Evolutionary conservation across 441 rosid genomes (phyloP).

Genomic region (Codiaeum variegatum): DNA sequence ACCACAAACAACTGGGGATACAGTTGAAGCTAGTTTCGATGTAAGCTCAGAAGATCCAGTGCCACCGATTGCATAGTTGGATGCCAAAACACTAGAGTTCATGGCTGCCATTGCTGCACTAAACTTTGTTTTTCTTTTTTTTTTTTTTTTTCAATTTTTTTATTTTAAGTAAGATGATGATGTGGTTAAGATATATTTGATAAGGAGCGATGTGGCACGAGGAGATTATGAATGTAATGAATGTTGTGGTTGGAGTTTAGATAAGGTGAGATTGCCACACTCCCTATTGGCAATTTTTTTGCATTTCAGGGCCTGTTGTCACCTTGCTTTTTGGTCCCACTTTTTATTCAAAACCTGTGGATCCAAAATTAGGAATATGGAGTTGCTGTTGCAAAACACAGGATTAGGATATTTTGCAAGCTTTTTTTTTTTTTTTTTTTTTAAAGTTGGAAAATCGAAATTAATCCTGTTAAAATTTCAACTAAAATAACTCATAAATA

Average conservation of each 20-base stretch:
- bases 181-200: slow-evolving; percentile 28
- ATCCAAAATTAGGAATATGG: too few relatives aligned
- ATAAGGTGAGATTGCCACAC: slow-evolving; percentile 86
- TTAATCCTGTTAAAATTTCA: too few relatives aligned
- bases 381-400: background rate
- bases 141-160: background rate
- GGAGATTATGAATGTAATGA: slow-evolving; percentile 42
- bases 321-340: slow-evolving; percentile 36
- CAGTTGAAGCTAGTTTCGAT: slow-evolving; percentile 45
- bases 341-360: slow-evolving; percentile 17
- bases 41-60: slow-evolving; percentile 52
- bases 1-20: slow-evolving; percentile 33
- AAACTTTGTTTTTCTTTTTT: background rate
- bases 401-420: too few relatives aligned
- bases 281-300: slow-evolving; percentile 60
- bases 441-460: too few relatives aligned
- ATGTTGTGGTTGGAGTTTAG: slow-evolving; percentile 79
- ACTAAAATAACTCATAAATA: too few relatives aligned
- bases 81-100: slow-evolving; percentile 79
- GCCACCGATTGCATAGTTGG: slow-evolving; percentile 71
- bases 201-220: slow-evolving; percentile 40
- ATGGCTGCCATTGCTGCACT: slow-evolving; percentile 55
- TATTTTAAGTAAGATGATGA: slow-evolving; percentile 4
- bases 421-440: too few relatives aligned
- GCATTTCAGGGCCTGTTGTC: slow-evolving; percentile 31